These are phyloP conservation scores for Schwanniomyces occidentalis DNA, from an alignment of 805 yeast species.

Conservation along the genomic window DNA sequence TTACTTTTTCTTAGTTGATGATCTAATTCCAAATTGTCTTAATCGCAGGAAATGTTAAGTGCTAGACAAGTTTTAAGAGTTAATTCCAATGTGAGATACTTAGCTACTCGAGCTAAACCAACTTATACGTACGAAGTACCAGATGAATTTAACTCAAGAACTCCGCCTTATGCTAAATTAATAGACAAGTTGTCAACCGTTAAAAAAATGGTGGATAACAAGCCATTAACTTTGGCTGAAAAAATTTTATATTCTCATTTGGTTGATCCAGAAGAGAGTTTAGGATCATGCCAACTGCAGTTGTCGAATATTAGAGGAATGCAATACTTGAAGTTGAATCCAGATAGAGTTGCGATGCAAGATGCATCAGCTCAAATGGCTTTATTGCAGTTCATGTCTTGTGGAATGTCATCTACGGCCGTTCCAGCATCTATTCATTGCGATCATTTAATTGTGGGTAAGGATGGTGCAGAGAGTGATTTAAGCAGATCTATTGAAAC, in stretches of 20 bases:
- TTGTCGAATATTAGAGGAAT: constrained; percentile 72
- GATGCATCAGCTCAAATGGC: constrained; percentile 99
- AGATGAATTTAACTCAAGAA: constrained; percentile 60
- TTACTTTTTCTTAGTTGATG: not conserved
- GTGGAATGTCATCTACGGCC: constrained; percentile 81
- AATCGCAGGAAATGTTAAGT: constrained; percentile 13
- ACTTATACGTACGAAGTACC: constrained; percentile 46
- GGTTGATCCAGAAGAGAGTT: constrained; percentile 82
- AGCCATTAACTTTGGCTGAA: constrained; percentile 91
- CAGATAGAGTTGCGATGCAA: constrained; percentile 99
- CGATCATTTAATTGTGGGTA: constrained; percentile 97
- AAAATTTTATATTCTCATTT: constrained; percentile 92
- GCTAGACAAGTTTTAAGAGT: constrained; percentile 11
- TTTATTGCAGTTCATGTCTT: constrained; percentile 96
- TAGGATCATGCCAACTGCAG: constrained; percentile 49
- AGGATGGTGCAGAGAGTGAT: constrained; percentile 86
- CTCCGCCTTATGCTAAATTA: constrained; percentile 87
- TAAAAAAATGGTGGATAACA: constrained; percentile 59
- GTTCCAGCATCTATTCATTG: constrained; percentile 97
- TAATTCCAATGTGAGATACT: constrained; percentile 14
- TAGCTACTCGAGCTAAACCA: constrained; percentile 33
- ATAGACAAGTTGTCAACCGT: constrained; percentile 63
- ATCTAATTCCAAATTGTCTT: too few species aligned
- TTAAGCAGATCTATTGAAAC: constrained; percentile 76
- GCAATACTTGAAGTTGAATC: constrained; percentile 87